Conservation (phyloP, 1,284 basidiomycete genomes). For the Ustanciosporium gigantosporum region DNA sequence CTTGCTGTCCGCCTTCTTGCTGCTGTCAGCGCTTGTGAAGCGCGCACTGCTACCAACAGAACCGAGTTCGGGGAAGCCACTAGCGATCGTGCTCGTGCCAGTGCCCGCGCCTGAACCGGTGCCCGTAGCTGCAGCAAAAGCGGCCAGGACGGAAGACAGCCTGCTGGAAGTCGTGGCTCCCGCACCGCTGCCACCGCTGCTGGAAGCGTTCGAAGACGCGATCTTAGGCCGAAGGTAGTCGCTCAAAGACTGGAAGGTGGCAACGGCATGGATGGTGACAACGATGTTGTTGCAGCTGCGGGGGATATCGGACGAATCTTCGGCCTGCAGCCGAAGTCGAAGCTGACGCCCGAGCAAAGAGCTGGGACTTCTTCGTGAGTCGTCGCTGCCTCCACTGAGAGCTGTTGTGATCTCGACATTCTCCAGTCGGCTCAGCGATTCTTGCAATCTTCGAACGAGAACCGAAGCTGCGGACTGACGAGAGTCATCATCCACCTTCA, state of each 20-base stretch:
- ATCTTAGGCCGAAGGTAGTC: slow-evolving; percentile 59
- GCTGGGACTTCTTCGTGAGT: slow-evolving; percentile 38
- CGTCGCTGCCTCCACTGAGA: slow-evolving; percentile 34
- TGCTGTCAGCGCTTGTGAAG: slow-evolving; percentile 68
- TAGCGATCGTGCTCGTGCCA: no score
- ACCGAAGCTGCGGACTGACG: slow-evolving; percentile 25
- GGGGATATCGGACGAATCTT: slow-evolving; percentile 48
- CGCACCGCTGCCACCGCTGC: slow-evolving; percentile 69
- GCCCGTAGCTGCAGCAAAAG: slow-evolving; percentile 72
- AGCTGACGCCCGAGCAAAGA: slow-evolving; percentile 51
- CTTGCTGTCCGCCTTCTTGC: slow-evolving; percentile 66
- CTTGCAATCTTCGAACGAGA: slow-evolving; percentile 51
- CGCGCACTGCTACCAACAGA: slow-evolving; percentile 4
- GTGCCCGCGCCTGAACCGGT: no score
- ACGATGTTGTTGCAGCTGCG: slow-evolving; percentile 51
- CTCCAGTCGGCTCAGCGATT: slow-evolving; percentile 55
- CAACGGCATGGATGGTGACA: slow-evolving; percentile 58
- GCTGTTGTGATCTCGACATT: slow-evolving; percentile 51
- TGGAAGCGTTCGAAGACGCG: slow-evolving; percentile 10
- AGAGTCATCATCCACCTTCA: slow-evolving; percentile 14
- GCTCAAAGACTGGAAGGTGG: slow-evolving; percentile 53
- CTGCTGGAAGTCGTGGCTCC: slow-evolving; percentile 64
- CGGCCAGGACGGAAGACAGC: slow-evolving; percentile 85
- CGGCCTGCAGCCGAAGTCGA: slow-evolving; percentile 53
- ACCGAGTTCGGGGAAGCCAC: slow-evolving; percentile 19